These are phyloP conservation scores for Clavispora santaluciae DNA, from an alignment of 805 yeast genomes.

Conservation along the genomic window DNA sequence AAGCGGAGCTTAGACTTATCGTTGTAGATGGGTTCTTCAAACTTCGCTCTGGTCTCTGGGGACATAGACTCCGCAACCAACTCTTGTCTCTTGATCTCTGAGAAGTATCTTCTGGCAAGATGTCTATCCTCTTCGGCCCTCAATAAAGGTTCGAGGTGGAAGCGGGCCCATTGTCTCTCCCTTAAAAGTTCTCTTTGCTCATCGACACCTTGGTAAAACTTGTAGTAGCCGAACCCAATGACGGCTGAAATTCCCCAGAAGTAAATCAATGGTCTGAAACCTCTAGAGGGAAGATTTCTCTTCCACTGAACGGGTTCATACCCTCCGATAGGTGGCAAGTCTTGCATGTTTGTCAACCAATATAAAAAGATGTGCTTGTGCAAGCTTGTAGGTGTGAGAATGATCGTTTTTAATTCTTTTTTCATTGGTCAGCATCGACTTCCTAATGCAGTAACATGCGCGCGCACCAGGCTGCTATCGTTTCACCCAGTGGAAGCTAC, in stretches of 20 bases:
- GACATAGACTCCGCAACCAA: constrained; percentile 40
- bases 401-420: constrained; percentile 6
- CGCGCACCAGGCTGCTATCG: background rate
- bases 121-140: constrained; percentile 83
- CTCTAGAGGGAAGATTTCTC: constrained; percentile 79
- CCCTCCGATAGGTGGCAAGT: constrained; percentile 83
- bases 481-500: background rate
- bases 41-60: constrained; percentile 34
- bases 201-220: constrained; percentile 59
- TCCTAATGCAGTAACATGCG: constrained; percentile 1
- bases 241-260: constrained; percentile 59
- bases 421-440: constrained; percentile 14
- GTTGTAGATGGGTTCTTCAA: constrained; percentile 39
- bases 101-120: constrained; percentile 61
- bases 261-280: constrained; percentile 74
- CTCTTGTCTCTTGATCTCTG: constrained; percentile 65
- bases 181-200: constrained; percentile 72
- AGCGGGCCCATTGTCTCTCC: constrained; percentile 75
- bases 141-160: constrained; percentile 65
- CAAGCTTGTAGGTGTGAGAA: background rate
- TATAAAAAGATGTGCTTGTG: background rate
- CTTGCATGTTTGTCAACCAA: constrained; percentile 46
- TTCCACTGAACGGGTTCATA: constrained; percentile 87
- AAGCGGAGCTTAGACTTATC: constrained; percentile 42
- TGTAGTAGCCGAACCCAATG: constrained; percentile 70